Evolutionary conservation across 2,329 filamentous ascomycete species (phyloP).

Genomic region (Diaporthe sp.): DNA sequence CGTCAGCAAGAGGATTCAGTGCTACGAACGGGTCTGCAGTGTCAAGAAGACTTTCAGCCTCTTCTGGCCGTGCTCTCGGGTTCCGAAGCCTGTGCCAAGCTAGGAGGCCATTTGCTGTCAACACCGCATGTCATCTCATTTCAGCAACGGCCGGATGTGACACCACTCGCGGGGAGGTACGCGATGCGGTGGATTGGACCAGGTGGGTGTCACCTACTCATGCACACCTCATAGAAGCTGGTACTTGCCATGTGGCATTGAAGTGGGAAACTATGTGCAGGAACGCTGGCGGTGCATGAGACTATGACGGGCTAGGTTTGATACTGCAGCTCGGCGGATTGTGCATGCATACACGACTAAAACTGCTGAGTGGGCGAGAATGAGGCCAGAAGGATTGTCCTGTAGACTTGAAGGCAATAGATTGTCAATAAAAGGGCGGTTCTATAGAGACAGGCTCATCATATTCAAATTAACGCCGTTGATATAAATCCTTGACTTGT

Average conservation of each 20-base stretch:
- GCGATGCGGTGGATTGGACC: no score
- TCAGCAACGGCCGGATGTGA: background rate
- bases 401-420: background rate
- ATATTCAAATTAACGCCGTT: background rate
- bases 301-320: background rate
- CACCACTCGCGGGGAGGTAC: background rate
- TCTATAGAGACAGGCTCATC: background rate
- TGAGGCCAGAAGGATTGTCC: no score
- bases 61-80: background rate
- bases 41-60: background rate
- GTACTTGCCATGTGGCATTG: background rate
- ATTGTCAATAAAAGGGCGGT: background rate
- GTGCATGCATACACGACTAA: background rate
- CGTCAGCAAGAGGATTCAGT: conserved; percentile 2
- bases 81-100: background rate
- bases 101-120: background rate
- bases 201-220: background rate
- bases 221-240: background rate
- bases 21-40: background rate
- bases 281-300: background rate
- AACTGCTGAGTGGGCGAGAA: background rate
- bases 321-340: background rate
- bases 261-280: background rate
- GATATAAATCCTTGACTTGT: background rate
- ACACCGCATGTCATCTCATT: background rate